Conservation (phyloP, 2,329 filamentous ascomycete genomes). For the Diaporthe sp. region DNA sequence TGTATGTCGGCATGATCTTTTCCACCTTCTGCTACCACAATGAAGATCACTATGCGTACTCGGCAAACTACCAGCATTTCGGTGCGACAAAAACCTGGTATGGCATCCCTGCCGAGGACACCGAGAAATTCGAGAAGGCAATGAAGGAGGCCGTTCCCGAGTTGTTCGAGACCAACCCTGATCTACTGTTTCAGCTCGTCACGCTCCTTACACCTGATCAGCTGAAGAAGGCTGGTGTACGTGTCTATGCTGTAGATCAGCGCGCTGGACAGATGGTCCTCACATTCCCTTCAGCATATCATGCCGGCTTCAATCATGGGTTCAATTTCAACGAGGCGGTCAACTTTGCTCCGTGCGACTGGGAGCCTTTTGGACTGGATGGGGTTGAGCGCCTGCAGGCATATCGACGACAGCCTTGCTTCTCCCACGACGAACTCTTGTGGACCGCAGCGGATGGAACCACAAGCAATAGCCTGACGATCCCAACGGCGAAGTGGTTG, state of each 20-base stretch:
- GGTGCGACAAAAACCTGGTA: slow-evolving; percentile 99
- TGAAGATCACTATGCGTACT: slow-evolving; percentile 98
- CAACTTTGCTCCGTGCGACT: slow-evolving; percentile 95
- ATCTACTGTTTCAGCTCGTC: slow-evolving; percentile 96
- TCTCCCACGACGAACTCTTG: slow-evolving; percentile 95
- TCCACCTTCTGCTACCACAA: slow-evolving; percentile 99
- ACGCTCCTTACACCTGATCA: slow-evolving; percentile 95
- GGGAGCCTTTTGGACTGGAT: slow-evolving; percentile 91
- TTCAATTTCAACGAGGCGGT: slow-evolving; percentile 99
- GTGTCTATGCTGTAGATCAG: slow-evolving; percentile 95
- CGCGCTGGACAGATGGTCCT: slow-evolving; percentile 95
- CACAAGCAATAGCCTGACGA: slow-evolving; percentile 72
- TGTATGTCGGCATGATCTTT: slow-evolving; percentile 99
- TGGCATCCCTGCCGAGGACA: slow-evolving; percentile 93
- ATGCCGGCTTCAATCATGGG: slow-evolving; percentile 97
- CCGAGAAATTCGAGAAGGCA: slow-evolving; percentile 93
- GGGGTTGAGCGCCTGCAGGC: slow-evolving; percentile 88
- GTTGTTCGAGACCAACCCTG: slow-evolving; percentile 95
- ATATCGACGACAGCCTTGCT: slow-evolving; percentile 93
- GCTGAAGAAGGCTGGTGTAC: slow-evolving; percentile 90
- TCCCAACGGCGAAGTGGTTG: slow-evolving; percentile 95
- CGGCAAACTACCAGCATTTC: slow-evolving; percentile 98
- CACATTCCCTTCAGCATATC: slow-evolving; percentile 96
- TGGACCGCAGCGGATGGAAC: slow-evolving; percentile 89
- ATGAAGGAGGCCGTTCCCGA: slow-evolving; percentile 97